Evolutionary conservation across 1,284 basidiomycete genomes (phyloP).

Genomic region (Cryptococcus floricola): DNA sequence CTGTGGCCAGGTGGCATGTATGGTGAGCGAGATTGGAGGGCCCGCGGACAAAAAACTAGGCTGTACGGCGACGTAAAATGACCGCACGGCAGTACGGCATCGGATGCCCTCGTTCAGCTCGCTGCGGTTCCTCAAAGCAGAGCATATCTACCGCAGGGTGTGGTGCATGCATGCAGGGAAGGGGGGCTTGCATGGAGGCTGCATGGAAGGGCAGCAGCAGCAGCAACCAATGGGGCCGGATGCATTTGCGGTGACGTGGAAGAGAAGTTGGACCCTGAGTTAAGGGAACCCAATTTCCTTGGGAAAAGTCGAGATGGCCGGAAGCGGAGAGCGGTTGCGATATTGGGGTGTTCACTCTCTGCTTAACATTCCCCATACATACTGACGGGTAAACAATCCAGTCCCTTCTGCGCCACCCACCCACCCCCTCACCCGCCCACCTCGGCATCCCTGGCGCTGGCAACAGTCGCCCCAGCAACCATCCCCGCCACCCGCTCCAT

Average conservation of each 20-base stretch:
- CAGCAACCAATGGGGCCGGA: too few species aligned
- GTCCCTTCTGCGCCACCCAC: background rate
- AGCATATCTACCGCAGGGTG: too few species aligned
- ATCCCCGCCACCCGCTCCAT: constrained; percentile 2
- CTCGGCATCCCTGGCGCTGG: background rate
- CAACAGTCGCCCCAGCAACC: background rate
- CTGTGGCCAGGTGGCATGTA: too few species aligned
- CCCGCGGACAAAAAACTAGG: too few species aligned
- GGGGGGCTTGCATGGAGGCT: too few species aligned
- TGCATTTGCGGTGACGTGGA: background rate
- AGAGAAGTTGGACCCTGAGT: background rate
- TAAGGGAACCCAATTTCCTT: background rate
- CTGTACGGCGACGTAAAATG: too few species aligned
- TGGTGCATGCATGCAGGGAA: too few species aligned
- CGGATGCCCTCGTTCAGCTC: too few species aligned
- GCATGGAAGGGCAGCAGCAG: too few species aligned
- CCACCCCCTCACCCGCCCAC: background rate
- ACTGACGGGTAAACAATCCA: background rate
- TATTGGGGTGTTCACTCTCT: background rate
- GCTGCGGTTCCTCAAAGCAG: too few species aligned
- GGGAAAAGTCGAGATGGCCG: background rate
- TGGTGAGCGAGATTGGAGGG: too few species aligned
- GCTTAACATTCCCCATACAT: background rate
- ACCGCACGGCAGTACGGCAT: too few species aligned
- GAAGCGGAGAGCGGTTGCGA: background rate